Percentiles rank a stretch among this genome's conserved stretches.
phyloP scores from a whole-genome alignment of 768 basidiomycete genomes.

The Thelephora ganbajun region DNA sequence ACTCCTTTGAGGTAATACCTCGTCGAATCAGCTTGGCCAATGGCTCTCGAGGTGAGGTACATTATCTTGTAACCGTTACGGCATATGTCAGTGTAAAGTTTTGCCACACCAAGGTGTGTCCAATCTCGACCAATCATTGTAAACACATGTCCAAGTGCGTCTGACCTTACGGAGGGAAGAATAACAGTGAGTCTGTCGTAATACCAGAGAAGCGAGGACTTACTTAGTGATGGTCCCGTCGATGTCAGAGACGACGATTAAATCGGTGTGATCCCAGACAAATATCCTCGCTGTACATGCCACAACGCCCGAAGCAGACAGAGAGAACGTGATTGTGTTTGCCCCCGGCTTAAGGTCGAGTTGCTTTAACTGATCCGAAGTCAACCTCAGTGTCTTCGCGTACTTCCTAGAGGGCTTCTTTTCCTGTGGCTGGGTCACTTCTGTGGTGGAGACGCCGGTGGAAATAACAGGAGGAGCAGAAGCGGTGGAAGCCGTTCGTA shows the following conservation, averaged over 20 bases:
- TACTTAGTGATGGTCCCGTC: slow-evolving; percentile 99
- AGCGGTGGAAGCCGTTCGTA: too few species aligned
- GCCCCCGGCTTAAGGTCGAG: slow-evolving; percentile 75
- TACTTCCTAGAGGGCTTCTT: slow-evolving; percentile 34
- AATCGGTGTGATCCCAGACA: slow-evolving; percentile 86
- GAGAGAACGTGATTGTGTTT: slow-evolving; percentile 87
- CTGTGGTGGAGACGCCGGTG: not conserved
- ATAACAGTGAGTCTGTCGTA: not conserved
- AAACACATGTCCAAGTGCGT: slow-evolving; percentile 91
- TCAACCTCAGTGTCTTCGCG: slow-evolving; percentile 85
- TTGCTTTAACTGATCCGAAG: slow-evolving; percentile 90
- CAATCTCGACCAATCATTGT: slow-evolving; percentile 97
- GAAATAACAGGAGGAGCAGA: too few species aligned
- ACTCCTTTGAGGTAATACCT: slow-evolving; percentile 89
- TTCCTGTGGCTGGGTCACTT: not conserved
- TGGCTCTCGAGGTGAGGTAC: slow-evolving; percentile 93
- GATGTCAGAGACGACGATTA: slow-evolving; percentile 90
- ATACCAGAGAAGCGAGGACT: slow-evolving; percentile 10
- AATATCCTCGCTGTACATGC: slow-evolving; percentile 91
- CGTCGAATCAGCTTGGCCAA: slow-evolving; percentile 96
- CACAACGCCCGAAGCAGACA: slow-evolving; percentile 67
- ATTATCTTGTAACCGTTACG: slow-evolving; percentile 97
- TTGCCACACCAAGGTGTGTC: slow-evolving; percentile 96
- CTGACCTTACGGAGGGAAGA: slow-evolving; percentile 43
- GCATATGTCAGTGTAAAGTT: slow-evolving; percentile 89